Percentiles rank a stretch among this genome's conserved stretches.
Conservation (phyloP, 2,329 filamentous ascomycete genomes). For the Talaromyces sp. region DNA sequence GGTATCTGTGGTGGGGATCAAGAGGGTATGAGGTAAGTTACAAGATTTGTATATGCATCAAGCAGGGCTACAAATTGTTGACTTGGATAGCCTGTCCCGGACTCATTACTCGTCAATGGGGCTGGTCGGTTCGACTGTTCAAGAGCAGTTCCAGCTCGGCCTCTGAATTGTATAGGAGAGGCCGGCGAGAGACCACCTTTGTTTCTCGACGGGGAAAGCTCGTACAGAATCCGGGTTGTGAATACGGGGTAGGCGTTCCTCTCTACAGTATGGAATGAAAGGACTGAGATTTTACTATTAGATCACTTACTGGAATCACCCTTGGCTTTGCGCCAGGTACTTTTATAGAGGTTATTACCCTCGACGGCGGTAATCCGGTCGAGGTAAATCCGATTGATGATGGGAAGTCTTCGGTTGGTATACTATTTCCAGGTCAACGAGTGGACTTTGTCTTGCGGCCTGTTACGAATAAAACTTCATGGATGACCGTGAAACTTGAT, state of each 20-base stretch:
- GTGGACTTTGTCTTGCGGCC: slow-evolving; percentile 39
- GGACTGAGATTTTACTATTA: slow-evolving; percentile 16
- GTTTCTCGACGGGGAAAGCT: slow-evolving; percentile 22
- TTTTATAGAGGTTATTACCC: slow-evolving; percentile 33
- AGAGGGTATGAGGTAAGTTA: slow-evolving; percentile 44
- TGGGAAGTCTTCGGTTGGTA: slow-evolving; percentile 35
- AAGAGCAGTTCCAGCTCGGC: slow-evolving; percentile 44
- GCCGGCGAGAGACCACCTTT: slow-evolving; percentile 27
- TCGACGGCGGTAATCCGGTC: slow-evolving; percentile 42
- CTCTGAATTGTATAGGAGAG: slow-evolving; percentile 41
- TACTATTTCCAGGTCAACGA: slow-evolving; percentile 45
- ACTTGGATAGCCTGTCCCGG: slow-evolving; percentile 44
- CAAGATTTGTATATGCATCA: neutral
- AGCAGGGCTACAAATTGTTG: neutral
- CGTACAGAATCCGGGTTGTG: slow-evolving; percentile 40
- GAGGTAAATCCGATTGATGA: slow-evolving; percentile 20
- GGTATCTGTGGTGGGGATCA: slow-evolving; percentile 43
- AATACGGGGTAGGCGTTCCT: slow-evolving; percentile 40
- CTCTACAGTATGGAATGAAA: neutral
- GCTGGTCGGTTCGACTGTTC: slow-evolving; percentile 45
- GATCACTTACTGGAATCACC: slow-evolving; percentile 41
- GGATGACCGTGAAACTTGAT: slow-evolving; percentile 34
- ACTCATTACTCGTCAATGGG: slow-evolving; percentile 49
- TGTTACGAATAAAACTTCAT: slow-evolving; percentile 19
- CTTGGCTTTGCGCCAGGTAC: slow-evolving; percentile 31